Conservation (phyloP, 139 green algal genomes). For the Volvox reticuliferus region DNA sequence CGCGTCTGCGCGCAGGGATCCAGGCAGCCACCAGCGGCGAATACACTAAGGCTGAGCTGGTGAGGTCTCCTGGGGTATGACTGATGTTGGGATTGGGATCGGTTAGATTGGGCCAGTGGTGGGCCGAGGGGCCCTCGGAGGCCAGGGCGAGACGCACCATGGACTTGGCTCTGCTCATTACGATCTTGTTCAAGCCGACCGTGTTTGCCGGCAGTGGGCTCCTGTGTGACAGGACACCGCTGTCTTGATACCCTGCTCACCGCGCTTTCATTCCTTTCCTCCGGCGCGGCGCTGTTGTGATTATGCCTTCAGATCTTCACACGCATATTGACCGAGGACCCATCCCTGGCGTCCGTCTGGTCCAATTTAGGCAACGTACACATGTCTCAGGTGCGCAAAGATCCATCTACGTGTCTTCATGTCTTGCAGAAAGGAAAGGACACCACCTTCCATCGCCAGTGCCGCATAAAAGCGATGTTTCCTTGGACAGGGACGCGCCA, state of each 20-base stretch:
- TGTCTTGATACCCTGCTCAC: too few relatives aligned
- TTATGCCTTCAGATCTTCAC: slow-evolving; percentile 5
- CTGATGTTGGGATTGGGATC: neutral
- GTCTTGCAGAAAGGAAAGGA: too few relatives aligned
- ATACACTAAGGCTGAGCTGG: slow-evolving; percentile 13
- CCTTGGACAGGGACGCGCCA: slow-evolving; percentile 9
- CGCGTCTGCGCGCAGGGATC: neutral
- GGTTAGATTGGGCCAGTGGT: neutral
- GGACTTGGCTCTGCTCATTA: too few relatives aligned
- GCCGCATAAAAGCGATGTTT: neutral
- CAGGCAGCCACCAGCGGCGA: slow-evolving; percentile 18
- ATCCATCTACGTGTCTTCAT: too few relatives aligned
- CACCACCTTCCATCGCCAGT: too few relatives aligned
- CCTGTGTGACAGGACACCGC: too few relatives aligned
- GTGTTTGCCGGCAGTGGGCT: too few relatives aligned
- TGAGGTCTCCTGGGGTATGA: neutral
- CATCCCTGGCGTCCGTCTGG: slow-evolving; percentile 35
- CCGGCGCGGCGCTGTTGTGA: too few relatives aligned
- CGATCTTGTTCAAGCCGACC: too few relatives aligned
- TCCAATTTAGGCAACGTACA: slow-evolving; percentile 47
- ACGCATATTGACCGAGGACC: slow-evolving; percentile 3
- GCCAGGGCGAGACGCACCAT: too few relatives aligned
- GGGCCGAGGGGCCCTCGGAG: neutral
- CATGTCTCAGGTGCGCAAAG: slow-evolving; percentile 21
- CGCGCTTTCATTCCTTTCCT: too few relatives aligned